These are phyloP conservation scores for Neoboletus magnificus DNA, from an alignment of 768 basidiomycete species.

Conservation along the genomic window DNA sequence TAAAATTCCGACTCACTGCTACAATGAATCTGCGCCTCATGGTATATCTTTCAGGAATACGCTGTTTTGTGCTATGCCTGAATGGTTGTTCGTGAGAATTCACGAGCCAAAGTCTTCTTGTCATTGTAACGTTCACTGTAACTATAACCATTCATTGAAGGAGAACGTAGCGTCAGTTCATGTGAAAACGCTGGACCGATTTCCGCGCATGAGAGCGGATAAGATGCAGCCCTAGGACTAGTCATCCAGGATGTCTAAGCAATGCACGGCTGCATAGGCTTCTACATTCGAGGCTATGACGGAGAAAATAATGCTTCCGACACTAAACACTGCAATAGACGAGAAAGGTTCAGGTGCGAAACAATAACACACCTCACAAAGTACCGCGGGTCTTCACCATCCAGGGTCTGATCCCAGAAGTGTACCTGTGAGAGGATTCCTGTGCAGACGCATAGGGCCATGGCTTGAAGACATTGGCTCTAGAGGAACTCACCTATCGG, in stretches of 20 bases:
- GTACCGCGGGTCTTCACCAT: conserved; percentile 56
- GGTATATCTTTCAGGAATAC: conserved; percentile 33
- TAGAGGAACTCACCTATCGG: conserved; percentile 13
- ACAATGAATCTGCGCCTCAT: neutral
- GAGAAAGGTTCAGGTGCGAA: neutral
- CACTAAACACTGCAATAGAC: conserved; percentile 9
- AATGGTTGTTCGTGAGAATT: neutral
- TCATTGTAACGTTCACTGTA: conserved; percentile 4
- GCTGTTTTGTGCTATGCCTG: conserved; percentile 39
- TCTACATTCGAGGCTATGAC: neutral
- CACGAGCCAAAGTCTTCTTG: neutral
- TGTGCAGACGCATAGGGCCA: conserved; percentile 24
- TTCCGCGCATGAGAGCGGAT: neutral
- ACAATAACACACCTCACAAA: conserved; percentile 38
- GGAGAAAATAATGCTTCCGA: conserved; percentile 7
- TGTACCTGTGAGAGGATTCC: conserved; percentile 53
- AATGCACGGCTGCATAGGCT: neutral
- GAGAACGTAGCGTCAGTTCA: neutral
- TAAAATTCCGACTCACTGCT: conserved; percentile 19
- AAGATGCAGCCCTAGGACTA: neutral
- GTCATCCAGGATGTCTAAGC: neutral
- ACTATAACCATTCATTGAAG: neutral
- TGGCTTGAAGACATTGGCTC: conserved; percentile 1
- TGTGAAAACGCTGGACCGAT: neutral
- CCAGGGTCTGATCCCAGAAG: conserved; percentile 44